These are phyloP conservation scores for Nothopassalora personata DNA, from an alignment of 2,329 filamentous ascomycete genomes.

Conservation along the genomic window DNA sequence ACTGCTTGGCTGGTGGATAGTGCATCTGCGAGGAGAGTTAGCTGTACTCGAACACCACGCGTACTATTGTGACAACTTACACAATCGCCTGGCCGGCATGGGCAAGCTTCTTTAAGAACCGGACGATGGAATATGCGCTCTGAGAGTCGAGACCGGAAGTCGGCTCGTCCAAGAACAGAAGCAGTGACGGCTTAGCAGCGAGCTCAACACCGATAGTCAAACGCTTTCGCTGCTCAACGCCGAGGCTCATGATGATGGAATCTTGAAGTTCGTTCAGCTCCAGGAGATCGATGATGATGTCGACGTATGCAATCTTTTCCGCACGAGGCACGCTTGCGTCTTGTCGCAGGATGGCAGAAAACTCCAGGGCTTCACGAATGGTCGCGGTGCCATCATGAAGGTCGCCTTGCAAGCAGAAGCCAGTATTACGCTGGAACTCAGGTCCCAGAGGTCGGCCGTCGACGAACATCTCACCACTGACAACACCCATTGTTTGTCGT, in stretches of 20 bases:
- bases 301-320: conserved; percentile 62
- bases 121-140: conserved; percentile 62
- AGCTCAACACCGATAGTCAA: conserved; percentile 70
- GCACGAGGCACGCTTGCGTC: conserved; percentile 48
- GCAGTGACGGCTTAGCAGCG: conserved; percentile 61
- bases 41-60: not conserved
- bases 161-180: conserved; percentile 68
- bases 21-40: conserved; percentile 42
- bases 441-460: conserved; percentile 58
- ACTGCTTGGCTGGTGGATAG: conserved; percentile 67
- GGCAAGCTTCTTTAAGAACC: conserved; percentile 63
- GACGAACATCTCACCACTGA: conserved; percentile 66
- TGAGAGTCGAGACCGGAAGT: conserved; percentile 67
- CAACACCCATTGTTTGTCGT: conserved; percentile 60
- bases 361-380: conserved; percentile 63
- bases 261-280: conserved; percentile 63
- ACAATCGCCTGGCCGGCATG: conserved; percentile 62
- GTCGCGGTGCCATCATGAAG: conserved; percentile 64
- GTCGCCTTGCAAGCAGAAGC: conserved; percentile 69
- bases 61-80: not conserved
- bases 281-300: conserved; percentile 60
- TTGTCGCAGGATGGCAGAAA: conserved; percentile 62
- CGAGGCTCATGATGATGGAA: conserved; percentile 59
- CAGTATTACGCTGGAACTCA: conserved; percentile 64
- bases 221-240: conserved; percentile 66